phyloP scores from a whole-genome alignment of 345 rosid genomes.

The Kandelia obovata region DNA sequence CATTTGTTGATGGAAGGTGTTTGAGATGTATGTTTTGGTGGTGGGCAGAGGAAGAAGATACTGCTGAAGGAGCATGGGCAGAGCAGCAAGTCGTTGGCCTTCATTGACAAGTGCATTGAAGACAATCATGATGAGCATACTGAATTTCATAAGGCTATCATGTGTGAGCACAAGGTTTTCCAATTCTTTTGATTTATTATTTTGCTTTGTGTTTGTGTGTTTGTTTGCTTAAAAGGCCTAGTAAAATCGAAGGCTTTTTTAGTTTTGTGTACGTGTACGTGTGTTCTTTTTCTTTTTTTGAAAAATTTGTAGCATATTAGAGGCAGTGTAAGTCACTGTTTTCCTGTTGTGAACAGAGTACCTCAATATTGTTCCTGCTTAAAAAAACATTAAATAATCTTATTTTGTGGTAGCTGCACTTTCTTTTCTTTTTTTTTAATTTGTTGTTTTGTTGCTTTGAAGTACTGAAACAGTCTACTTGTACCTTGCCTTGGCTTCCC shows the following conservation, averaged over 20 bases:
- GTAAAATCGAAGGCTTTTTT: background rate
- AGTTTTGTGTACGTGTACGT: too few relatives aligned
- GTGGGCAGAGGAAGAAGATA: conserved; percentile 66
- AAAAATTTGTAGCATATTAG: background rate
- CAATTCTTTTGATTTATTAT: background rate
- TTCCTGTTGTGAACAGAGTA: too few relatives aligned
- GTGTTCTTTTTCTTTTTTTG: background rate
- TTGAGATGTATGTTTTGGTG: conserved; percentile 2
- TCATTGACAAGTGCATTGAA: conserved; percentile 81
- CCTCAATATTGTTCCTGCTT: too few relatives aligned
- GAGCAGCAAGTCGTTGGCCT: conserved; percentile 65
- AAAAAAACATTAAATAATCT: too few relatives aligned
- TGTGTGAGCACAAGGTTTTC: conserved; percentile 73
- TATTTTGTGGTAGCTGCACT: too few relatives aligned
- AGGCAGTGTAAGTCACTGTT: too few relatives aligned
- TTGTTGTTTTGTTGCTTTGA: too few relatives aligned
- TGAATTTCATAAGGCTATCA: conserved; percentile 72
- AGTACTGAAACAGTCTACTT: too few relatives aligned
- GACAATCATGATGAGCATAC: conserved; percentile 61
- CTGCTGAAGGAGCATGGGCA: conserved; percentile 76
- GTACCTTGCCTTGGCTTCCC: too few relatives aligned
- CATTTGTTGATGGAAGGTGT: background rate
- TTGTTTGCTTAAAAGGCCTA: background rate
- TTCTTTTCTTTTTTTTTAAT: too few relatives aligned
- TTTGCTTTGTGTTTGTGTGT: background rate